These are phyloP conservation scores for Kalmanozyma brasiliensis DNA, from an alignment of 1,284 basidiomycete species.

Conservation along the genomic window DNA sequence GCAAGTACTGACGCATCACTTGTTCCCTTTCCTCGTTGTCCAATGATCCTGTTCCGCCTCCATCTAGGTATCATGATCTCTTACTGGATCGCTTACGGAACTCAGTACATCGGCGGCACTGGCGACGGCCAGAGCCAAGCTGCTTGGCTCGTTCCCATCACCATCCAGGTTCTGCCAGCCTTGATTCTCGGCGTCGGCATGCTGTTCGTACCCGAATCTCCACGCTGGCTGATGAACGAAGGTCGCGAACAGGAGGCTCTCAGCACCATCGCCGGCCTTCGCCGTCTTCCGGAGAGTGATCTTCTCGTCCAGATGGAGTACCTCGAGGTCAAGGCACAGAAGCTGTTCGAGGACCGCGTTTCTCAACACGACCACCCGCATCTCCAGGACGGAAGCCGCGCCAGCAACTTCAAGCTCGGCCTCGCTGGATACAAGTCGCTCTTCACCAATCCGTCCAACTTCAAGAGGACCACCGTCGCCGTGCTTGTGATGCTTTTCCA, in stretches of 20 bases:
- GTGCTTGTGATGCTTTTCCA: slow-evolving; percentile 81
- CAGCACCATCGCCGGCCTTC: slow-evolving; percentile 74
- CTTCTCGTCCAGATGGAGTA: slow-evolving; percentile 81
- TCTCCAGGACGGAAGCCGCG: slow-evolving; percentile 74
- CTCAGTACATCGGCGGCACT: slow-evolving; percentile 72
- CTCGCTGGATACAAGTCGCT: slow-evolving; percentile 69
- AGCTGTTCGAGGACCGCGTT: slow-evolving; percentile 46
- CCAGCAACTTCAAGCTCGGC: slow-evolving; percentile 75
- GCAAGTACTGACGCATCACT: too few species aligned
- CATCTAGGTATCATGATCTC: slow-evolving; percentile 69
- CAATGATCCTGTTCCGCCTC: too few species aligned
- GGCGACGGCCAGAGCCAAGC: slow-evolving; percentile 74
- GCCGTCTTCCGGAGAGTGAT: slow-evolving; percentile 73
- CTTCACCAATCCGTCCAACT: slow-evolving; percentile 71
- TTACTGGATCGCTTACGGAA: slow-evolving; percentile 82
- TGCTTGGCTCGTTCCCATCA: slow-evolving; percentile 81
- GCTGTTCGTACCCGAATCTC: slow-evolving; percentile 78
- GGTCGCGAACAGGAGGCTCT: slow-evolving; percentile 80
- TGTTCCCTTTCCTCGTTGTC: too few species aligned
- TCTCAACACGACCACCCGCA: slow-evolving; percentile 70
- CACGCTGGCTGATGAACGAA: slow-evolving; percentile 78
- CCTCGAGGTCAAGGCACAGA: slow-evolving; percentile 82
- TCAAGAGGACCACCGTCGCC: slow-evolving; percentile 75
- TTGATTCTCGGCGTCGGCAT: slow-evolving; percentile 74
- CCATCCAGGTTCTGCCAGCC: slow-evolving; percentile 79